These are phyloP conservation scores for Ganoderma boninense DNA, from an alignment of 1,284 basidiomycete species.

Conservation along the genomic window DNA sequence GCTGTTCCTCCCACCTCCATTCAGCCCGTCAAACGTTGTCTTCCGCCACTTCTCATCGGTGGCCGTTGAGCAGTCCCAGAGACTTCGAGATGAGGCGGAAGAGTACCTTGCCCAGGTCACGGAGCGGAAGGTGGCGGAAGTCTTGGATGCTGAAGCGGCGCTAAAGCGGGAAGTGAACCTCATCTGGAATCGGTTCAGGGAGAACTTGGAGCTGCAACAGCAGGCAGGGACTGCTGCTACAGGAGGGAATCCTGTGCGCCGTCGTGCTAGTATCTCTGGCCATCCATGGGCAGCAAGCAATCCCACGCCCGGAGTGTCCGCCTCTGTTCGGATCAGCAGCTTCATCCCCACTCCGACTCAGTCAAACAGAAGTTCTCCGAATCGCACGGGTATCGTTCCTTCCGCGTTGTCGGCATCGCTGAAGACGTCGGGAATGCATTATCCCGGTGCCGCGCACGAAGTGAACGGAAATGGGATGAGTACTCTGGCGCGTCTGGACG, in stretches of 20 bases:
- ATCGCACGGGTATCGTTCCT: constrained; percentile 46
- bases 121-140: constrained; percentile 61
- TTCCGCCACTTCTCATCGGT: constrained; percentile 70
- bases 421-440: constrained; percentile 65
- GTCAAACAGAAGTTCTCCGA: constrained; percentile 46
- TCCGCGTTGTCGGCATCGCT: constrained; percentile 79
- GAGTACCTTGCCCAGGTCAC: constrained; percentile 63
- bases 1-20: constrained; percentile 78
- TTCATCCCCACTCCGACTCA: constrained; percentile 62
- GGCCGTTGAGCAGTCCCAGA: constrained; percentile 63
- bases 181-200: constrained; percentile 69
- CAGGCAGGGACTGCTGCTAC: constrained; percentile 39
- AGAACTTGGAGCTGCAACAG: constrained; percentile 57
- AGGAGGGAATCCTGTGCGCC: constrained; percentile 11
- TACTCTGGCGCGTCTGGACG: constrained; percentile 10
- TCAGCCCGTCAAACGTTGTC: constrained; percentile 76
- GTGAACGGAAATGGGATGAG: constrained; percentile 11
- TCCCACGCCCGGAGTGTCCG: constrained; percentile 27
- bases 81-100: constrained; percentile 64
- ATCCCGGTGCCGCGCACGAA: constrained; percentile 48
- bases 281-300: constrained; percentile 20
- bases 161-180: constrained; percentile 67
- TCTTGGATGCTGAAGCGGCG: constrained; percentile 62
- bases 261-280: constrained; percentile 26
- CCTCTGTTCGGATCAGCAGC: constrained; percentile 57